Base-by-base conservation (phyloP, 805 yeast species). In the Brettanomyces sp. region DNA sequence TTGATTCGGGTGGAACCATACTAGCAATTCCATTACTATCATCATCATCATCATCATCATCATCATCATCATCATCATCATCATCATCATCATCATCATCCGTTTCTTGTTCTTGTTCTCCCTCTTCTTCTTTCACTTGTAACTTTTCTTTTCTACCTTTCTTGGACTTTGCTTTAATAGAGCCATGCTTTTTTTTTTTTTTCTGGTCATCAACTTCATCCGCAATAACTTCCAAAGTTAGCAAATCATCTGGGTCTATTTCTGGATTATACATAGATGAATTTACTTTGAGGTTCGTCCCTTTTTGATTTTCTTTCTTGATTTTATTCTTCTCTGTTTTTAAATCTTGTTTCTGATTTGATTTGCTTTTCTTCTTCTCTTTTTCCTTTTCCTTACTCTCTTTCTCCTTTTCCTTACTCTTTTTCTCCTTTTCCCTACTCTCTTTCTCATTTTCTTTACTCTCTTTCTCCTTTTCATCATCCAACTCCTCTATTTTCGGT, bases 211-310 rank as follows among this genome's bases (percentile, higher is more conserved):
- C 46, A 12, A 73, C 52, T 11, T 75, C 76, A 43, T 72, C 77
- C 0, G 82, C 80, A 2, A 78, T 62, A 23, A 79, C 43, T 49
- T 79, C 84, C 13, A 80, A 58, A 45, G 78, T 77, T 1, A 76
- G 56, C 7, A 78, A 53, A 48, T 78, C 81, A 3, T 70, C 69
- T 4, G 64, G 63, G 44, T 68, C 72, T 40, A 73, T 63, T 1
- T 68, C 63, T 1, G 59, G 54, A n/a, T 28, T 13, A 54, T 54
- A 33, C 33, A 33, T 36, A 33, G 12, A 36, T 24, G 11, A 34
- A 36, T 25, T 22, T n/a, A 21, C 41, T 42, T 42, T 37, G 38
- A 33, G 34, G 24, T 37, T 47, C 8, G 39, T 49, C 32, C 40
- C 47, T 18, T 43, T 30, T n/a, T 44, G 42, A 28, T 39, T 34